These are phyloP conservation scores for Akanthomyces lecanii DNA, from an alignment of 2,329 filamentous ascomycete genomes.

Conservation along the genomic window DNA sequence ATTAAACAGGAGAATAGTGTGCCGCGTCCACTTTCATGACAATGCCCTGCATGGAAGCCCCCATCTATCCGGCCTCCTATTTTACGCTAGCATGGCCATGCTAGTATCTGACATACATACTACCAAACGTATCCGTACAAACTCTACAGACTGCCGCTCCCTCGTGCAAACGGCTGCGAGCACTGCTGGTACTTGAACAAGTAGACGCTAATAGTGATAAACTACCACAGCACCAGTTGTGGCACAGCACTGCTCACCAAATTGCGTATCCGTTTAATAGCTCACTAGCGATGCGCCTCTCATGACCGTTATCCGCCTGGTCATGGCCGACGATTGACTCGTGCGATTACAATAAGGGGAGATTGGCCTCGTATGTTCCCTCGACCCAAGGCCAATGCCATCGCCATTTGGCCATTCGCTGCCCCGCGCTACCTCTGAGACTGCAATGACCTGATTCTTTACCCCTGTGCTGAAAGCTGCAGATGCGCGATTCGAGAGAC, in stretches of 20 bases:
- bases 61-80: neutral
- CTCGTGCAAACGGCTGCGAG: neutral
- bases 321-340: neutral
- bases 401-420: neutral
- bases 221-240: neutral
- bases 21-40: neutral
- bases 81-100: conserved; percentile 2
- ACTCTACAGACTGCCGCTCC: neutral
- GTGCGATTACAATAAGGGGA: neutral
- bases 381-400: neutral
- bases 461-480: neutral
- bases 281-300: neutral
- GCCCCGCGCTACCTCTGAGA: conserved; percentile 1
- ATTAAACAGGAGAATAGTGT: neutral
- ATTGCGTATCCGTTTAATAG: neutral
- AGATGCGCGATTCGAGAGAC: neutral
- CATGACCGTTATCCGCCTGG: neutral
- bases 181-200: neutral
- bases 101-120: neutral
- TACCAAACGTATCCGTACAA: neutral
- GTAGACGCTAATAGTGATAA: neutral
- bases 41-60: conserved; percentile 4
- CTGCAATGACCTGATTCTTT: neutral
- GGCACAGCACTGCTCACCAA: neutral
- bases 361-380: neutral